phyloP scores from a whole-genome alignment of 257 asterid genomes.

The Nicotiana otophora region DNA sequence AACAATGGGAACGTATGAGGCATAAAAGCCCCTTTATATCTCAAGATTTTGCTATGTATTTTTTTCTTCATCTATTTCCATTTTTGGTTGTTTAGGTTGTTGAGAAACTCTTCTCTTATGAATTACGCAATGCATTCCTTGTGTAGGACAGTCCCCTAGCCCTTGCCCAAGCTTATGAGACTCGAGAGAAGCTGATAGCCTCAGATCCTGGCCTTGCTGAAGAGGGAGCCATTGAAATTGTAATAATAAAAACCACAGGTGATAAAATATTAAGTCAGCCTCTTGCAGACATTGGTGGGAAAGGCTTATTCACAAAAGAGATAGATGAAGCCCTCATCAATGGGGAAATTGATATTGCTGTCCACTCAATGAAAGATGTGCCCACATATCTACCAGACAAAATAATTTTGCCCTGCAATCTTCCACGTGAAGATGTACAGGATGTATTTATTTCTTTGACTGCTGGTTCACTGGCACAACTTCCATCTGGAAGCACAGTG shows the following conservation, averaged over 20 bases:
- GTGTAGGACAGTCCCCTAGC: conserved; percentile 88
- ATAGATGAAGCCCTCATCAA: conserved; percentile 89
- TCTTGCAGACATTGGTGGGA: conserved; percentile 94
- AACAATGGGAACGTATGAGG: background rate
- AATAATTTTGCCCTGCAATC: conserved; percentile 82
- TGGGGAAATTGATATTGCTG: conserved; percentile 83
- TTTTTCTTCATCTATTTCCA: background rate
- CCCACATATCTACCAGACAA: conserved; percentile 86
- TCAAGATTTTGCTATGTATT: background rate
- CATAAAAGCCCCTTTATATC: background rate
- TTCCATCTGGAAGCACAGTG: conserved; percentile 69
- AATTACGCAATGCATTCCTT: conserved; percentile 17
- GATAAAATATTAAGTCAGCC: conserved; percentile 89
- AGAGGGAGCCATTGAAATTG: conserved; percentile 78
- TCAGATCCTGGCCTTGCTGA: conserved; percentile 81
- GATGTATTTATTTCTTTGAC: conserved; percentile 87
- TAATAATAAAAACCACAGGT: conserved; percentile 81
- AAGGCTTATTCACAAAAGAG: conserved; percentile 91
- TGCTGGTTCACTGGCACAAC: conserved; percentile 69
- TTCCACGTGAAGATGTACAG: conserved; percentile 89
- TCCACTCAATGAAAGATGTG: conserved; percentile 96
- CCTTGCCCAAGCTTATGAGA: conserved; percentile 94
- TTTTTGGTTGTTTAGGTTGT: background rate
- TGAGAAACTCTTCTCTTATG: background rate
- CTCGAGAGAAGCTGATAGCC: conserved; percentile 61